Percentiles rank a stretch among this genome's conserved stretches.
phyloP scores from a whole-genome alignment of 1,284 basidiomycete species.

The Paramarasmius palmivorus region DNA sequence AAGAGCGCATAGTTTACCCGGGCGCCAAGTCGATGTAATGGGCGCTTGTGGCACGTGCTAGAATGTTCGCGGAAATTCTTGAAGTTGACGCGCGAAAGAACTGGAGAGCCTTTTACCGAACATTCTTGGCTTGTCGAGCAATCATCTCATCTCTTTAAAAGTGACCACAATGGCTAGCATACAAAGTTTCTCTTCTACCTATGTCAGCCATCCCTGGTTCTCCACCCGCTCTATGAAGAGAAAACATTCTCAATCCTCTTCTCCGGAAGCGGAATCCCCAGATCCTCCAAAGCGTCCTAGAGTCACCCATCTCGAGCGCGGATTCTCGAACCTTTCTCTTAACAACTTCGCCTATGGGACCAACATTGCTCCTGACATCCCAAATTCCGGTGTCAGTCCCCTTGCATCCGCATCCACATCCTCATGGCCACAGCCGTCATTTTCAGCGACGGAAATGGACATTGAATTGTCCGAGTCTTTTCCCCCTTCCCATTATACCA shows the following conservation, averaged over 20 bases:
- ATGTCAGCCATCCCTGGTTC: conserved; percentile 17
- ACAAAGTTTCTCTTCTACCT: not conserved
- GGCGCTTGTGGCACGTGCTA: no score
- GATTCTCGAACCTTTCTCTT: conserved; percentile 55
- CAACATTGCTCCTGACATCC: not conserved
- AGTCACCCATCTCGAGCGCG: conserved; percentile 53
- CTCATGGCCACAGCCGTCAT: conserved; percentile 12
- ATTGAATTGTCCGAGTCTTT: conserved; percentile 10
- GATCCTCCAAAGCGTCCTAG: conserved; percentile 26
- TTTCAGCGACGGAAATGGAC: conserved; percentile 21
- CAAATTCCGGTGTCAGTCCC: conserved; percentile 1
- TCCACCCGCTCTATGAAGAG: conserved; percentile 15
- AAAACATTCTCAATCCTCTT: conserved; percentile 6
- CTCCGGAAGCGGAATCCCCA: conserved; percentile 8
- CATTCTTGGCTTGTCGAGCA: no score
- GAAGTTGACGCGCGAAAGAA: no score
- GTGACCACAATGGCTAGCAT: not conserved
- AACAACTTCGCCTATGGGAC: conserved; percentile 5
- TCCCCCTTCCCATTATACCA: conserved; percentile 9
- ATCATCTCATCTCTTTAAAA: no score
- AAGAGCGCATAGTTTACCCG: no score
- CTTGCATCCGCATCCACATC: not conserved
- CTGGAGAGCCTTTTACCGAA: no score
- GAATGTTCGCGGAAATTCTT: no score
- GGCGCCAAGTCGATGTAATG: no score